Conservation (phyloP, 805 yeast genomes). For the Millerago galiae region DNA sequence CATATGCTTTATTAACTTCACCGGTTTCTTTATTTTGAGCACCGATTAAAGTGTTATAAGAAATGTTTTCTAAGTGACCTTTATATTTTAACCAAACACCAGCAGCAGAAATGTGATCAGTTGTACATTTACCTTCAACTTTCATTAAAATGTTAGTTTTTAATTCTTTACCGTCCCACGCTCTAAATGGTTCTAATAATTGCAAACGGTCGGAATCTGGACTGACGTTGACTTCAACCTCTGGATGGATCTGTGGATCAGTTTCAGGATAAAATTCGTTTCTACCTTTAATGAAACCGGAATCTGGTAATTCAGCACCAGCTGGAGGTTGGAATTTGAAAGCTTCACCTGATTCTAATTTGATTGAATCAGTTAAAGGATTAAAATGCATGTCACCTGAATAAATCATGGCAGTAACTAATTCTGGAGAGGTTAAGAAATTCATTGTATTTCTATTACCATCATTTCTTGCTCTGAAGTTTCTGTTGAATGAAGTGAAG, state of each 20-base stretch:
- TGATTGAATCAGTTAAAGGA: slow-evolving; percentile 82
- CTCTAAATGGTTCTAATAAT: slow-evolving; percentile 77
- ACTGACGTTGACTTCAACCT: slow-evolving; percentile 59
- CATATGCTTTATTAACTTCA: slow-evolving; percentile 86
- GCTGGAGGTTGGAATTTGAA: slow-evolving; percentile 76
- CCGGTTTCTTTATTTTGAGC: slow-evolving; percentile 97
- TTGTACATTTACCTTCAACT: slow-evolving; percentile 97
- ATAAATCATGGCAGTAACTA: slow-evolving; percentile 94
- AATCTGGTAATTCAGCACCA: slow-evolving; percentile 78
- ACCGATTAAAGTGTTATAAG: slow-evolving; percentile 92
- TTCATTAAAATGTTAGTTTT: slow-evolving; percentile 71
- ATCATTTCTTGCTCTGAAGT: slow-evolving; percentile 96
- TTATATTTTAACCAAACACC: slow-evolving; percentile 98
- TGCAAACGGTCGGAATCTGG: slow-evolving; percentile 91
- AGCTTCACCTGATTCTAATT: slow-evolving; percentile 57
- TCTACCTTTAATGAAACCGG: slow-evolving; percentile 75
- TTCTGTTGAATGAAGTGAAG: slow-evolving; percentile 95
- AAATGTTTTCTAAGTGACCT: slow-evolving; percentile 94
- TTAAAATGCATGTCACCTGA: slow-evolving; percentile 90
- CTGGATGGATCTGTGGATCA: slow-evolving; percentile 59
- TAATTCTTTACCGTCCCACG: slow-evolving; percentile 85
- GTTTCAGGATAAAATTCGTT: slow-evolving; percentile 65
- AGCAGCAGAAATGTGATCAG: slow-evolving; percentile 98
- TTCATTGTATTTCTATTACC: slow-evolving; percentile 98
- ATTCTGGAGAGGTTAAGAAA: slow-evolving; percentile 96